A percentile compares a stretch with the other conserved stretches of the same genome.
Evolutionary conservation across 2,329 filamentous ascomycete genomes (phyloP).

Genomic region (Hawksworthiomyces lignivorus): DNA sequence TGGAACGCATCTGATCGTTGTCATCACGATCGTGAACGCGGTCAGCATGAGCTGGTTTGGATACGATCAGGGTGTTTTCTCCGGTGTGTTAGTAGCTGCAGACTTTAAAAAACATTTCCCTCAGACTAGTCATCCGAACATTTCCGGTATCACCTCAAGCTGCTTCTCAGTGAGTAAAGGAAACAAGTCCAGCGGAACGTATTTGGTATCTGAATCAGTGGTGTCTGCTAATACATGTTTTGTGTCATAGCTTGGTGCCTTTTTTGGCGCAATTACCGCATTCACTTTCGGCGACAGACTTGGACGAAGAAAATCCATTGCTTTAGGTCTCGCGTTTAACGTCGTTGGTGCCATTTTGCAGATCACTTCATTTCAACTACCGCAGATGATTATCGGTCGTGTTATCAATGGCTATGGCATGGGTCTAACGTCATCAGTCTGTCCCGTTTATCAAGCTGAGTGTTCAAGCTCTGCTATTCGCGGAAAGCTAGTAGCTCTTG

Average conservation of each 20-base stretch:
- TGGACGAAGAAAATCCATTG: slow-evolving; percentile 25
- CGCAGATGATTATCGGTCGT: slow-evolving; percentile 34
- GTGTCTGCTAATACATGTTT: no score
- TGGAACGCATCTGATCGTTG: slow-evolving; percentile 3
- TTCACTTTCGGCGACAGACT: slow-evolving; percentile 26
- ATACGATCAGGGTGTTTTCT: slow-evolving; percentile 33
- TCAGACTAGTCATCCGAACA: slow-evolving; percentile 27
- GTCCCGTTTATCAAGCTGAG: slow-evolving; percentile 27
- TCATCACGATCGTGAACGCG: slow-evolving; percentile 4
- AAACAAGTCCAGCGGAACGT: no score
- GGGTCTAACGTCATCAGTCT: slow-evolving; percentile 25
- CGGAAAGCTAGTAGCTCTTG: slow-evolving; percentile 38
- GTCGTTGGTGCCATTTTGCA: slow-evolving; percentile 28
- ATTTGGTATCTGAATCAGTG: background rate
- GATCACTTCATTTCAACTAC: slow-evolving; percentile 25
- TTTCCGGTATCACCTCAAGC: slow-evolving; percentile 36
- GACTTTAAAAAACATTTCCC: slow-evolving; percentile 32
- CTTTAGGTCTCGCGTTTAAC: slow-evolving; percentile 24
- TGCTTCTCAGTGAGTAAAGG: slow-evolving; percentile 31
- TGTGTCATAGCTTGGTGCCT: slow-evolving; percentile 22
- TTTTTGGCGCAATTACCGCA: slow-evolving; percentile 23
- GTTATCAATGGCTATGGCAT: slow-evolving; percentile 34
- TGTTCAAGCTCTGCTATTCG: slow-evolving; percentile 27
- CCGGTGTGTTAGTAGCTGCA: slow-evolving; percentile 32
- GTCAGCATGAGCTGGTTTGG: slow-evolving; percentile 25